phyloP scores from a whole-genome alignment of 495 filamentous ascomycete genomes.

The Pseudomonodictys pantanalensis region DNA sequence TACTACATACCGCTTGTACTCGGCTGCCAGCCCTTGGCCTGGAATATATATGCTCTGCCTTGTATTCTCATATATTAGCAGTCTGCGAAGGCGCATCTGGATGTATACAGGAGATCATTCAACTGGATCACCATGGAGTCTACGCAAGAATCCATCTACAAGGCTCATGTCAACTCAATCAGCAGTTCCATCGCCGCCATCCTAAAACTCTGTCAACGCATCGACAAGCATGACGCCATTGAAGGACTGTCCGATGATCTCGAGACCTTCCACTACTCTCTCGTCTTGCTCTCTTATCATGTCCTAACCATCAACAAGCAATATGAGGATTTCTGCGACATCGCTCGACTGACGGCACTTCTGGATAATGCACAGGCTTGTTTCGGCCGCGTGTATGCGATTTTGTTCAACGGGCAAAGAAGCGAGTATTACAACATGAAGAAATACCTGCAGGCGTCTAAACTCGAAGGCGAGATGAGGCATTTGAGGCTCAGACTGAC shows the following conservation, averaged over 20 bases:
- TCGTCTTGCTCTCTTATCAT: background rate
- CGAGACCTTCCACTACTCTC: background rate
- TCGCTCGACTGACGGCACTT: background rate
- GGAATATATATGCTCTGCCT: too few relatives aligned
- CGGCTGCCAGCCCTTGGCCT: too few relatives aligned
- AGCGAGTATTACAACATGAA: background rate
- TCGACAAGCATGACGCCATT: background rate
- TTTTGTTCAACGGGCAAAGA: background rate
- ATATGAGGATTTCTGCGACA: background rate
- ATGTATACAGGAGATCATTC: too few relatives aligned
- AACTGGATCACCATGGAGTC: background rate
- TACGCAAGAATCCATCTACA: background rate
- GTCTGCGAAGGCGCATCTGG: too few relatives aligned
- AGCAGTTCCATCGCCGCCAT: background rate
- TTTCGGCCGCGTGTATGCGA: background rate
- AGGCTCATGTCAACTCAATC: background rate
- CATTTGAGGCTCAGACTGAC: background rate
- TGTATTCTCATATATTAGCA: too few relatives aligned
- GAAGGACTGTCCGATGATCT: background rate
- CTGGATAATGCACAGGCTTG: background rate
- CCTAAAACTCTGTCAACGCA: background rate
- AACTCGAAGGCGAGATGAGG: background rate
- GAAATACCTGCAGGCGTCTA: background rate
- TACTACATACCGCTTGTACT: too few relatives aligned
- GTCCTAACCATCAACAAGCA: background rate